Evolutionary conservation across 805 yeast species (phyloP), one percentile per base, ranked within the genome.

Genomic region (Cyberlindnera samutprakarnensis): DNA sequence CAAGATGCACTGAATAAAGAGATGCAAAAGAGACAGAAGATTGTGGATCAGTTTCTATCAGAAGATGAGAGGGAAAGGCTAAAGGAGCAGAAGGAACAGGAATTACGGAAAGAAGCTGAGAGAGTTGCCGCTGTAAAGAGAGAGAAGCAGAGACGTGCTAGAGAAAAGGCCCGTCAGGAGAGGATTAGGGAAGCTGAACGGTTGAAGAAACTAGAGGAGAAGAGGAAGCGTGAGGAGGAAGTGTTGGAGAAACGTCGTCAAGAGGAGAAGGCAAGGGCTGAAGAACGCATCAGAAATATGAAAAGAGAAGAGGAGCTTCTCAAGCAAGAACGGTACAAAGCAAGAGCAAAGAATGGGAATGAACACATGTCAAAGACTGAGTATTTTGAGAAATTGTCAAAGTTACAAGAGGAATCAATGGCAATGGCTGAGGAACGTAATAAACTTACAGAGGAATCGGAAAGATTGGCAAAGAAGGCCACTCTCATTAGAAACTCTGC

Each of bases 401-500:
- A 36, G 7, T 19, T 44, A 13, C 28, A 35, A 18, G n/a, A 23
- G 7, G 14, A 30, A 18, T 30, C 35, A 4, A 18, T 14, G 11
- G 23, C 30, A n/a, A 15, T 27, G 3, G 27, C 28, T 19, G 18
- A 26, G 6, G 22, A 36, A 18, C 33, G 38, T 16, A 41, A 41
- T 9, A 22, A 11, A 6, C 6, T 37, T 10, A 29, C 32, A 1
- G 37, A 36, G 7, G 30, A 36, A 18, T 30, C 31, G 4, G 38
- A 23, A 11, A 25, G 19, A 15, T 7, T 35, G 1, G 24, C 15
- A 3, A 31, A 20, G 8, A 25, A 27, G 22, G 43, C 44, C 5
- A 39, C 39, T 3, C 24, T 23, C 7, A 25, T 46, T 4, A 30
- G 36, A 27, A 23, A 25, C 13, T 32, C 41, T 12, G 49, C 51